phyloP scores from a whole-genome alignment of 78 protist species.

The Fonticula alba region DNA sequence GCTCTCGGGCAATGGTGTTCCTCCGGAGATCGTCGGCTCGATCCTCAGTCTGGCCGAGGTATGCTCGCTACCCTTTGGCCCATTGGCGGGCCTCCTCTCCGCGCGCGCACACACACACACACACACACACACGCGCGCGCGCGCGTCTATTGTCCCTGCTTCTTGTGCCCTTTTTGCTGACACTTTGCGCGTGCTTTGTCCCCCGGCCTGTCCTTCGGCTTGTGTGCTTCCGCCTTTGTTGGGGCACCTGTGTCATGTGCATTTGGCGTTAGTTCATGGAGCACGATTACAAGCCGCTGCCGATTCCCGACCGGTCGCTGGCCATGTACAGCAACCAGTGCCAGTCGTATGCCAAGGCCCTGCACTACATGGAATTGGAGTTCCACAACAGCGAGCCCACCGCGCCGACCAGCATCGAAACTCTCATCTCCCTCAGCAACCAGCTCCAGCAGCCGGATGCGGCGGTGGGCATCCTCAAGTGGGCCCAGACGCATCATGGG shows the following conservation, averaged over 20 bases:
- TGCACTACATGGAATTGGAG: conserved; percentile 66
- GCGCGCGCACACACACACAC: too few species aligned
- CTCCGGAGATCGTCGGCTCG: conserved; percentile 70
- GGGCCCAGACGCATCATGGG: conserved; percentile 33
- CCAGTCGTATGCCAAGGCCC: conserved; percentile 92
- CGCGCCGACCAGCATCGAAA: conserved; percentile 47
- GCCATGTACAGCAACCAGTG: conserved; percentile 76
- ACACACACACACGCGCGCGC: too few species aligned
- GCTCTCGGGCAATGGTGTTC: conserved; percentile 15
- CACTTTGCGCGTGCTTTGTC: too few species aligned
- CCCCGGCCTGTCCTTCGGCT: conserved; percentile 13
- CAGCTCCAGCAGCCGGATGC: conserved; percentile 85
- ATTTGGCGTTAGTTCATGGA: background rate
- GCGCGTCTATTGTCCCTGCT: too few species aligned
- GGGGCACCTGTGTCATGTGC: background rate
- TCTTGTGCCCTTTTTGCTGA: too few species aligned
- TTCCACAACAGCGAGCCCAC: conserved; percentile 29
- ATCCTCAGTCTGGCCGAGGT: conserved; percentile 88
- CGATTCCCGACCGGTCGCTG: conserved; percentile 44
- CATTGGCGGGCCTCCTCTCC: too few species aligned
- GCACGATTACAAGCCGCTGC: conserved; percentile 61
- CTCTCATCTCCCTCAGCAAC: conserved; percentile 73
- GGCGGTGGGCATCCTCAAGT: conserved; percentile 62
- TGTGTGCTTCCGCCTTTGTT: background rate
- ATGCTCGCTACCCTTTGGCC: too few species aligned